Evolutionary conservation across 768 basidiomycete species (phyloP).

Genomic region (Leccinellum luteum): DNA sequence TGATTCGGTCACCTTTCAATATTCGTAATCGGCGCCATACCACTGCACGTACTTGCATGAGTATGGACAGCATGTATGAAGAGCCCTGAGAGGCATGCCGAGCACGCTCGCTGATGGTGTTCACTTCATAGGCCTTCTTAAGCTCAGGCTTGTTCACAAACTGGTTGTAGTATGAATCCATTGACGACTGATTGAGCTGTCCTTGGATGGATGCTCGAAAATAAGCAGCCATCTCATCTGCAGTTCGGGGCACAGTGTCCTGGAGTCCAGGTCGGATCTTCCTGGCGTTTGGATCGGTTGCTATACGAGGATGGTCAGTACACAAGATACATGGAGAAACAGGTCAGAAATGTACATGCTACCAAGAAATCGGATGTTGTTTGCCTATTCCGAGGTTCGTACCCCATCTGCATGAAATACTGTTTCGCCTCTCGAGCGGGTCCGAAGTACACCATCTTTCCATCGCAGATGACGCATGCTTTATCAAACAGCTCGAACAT

Average conservation of each 20-base stretch:
- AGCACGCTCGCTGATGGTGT: too few species aligned
- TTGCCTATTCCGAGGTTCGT: constrained; percentile 51
- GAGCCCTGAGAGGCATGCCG: too few species aligned
- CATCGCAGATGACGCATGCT: constrained; percentile 5
- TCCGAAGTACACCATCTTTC: constrained; percentile 10
- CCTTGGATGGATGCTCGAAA: constrained; percentile 43
- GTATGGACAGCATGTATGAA: constrained; percentile 45
- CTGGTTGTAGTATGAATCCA: constrained; percentile 42
- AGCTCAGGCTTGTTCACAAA: constrained; percentile 45
- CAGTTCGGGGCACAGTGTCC: too few species aligned
- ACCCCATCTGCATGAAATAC: constrained; percentile 27
- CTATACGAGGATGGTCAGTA: constrained; percentile 13
- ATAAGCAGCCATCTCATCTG: constrained; percentile 54
- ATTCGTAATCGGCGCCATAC: constrained; percentile 46
- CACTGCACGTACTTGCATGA: constrained; percentile 43
- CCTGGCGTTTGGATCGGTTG: constrained; percentile 61
- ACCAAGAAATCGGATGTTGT: constrained; percentile 62
- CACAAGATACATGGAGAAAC: too few species aligned
- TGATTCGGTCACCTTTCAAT: constrained; percentile 38
- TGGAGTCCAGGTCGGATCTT: constrained; percentile 46
- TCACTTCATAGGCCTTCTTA: constrained; percentile 41
- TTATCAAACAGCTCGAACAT: constrained; percentile 64
- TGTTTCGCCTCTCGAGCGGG: not conserved
- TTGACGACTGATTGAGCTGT: constrained; percentile 40
- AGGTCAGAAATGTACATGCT: constrained; percentile 33